Evolutionary conservation across 2,329 filamentous ascomycete species (phyloP).

Genomic region (Colletotrichum phormii): DNA sequence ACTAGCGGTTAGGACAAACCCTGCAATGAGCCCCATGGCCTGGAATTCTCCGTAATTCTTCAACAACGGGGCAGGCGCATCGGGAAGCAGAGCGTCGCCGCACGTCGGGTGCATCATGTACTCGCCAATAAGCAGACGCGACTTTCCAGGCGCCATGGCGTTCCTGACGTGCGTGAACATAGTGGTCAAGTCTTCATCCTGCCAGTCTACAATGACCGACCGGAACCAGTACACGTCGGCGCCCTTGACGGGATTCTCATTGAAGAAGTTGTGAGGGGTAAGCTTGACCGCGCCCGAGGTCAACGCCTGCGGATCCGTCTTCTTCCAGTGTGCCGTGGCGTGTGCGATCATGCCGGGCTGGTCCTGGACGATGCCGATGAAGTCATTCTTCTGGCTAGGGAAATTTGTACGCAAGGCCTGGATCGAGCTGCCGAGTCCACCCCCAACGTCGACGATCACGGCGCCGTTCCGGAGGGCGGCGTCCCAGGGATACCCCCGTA

Average conservation of each 20-base stretch:
- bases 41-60: conserved; percentile 24
- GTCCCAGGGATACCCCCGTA: conserved; percentile 28
- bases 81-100: conserved; percentile 20
- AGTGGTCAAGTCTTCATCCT: conserved; percentile 20
- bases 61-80: conserved; percentile 20
- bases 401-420: conserved; percentile 21
- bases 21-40: conserved; percentile 16
- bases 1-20: conserved; percentile 1
- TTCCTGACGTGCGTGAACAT: conserved; percentile 28
- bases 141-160: conserved; percentile 22
- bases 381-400: neutral
- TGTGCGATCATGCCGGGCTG: conserved; percentile 30
- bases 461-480: conserved; percentile 13
- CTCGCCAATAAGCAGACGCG: conserved; percentile 32
- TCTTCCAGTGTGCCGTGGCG: conserved; percentile 21
- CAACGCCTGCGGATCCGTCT: conserved; percentile 20
- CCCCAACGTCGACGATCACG: conserved; percentile 26
- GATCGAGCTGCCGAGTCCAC: conserved; percentile 29
- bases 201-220: conserved; percentile 30
- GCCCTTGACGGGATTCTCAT: conserved; percentile 61
- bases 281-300: conserved; percentile 46
- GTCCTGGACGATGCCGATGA: conserved; percentile 29
- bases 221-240: conserved; percentile 55
- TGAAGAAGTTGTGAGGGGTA: conserved; percentile 68
- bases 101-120: conserved; percentile 29